Base-by-base conservation (phyloP, 306 rosid genomes). In the Vigna mungo region DNA sequence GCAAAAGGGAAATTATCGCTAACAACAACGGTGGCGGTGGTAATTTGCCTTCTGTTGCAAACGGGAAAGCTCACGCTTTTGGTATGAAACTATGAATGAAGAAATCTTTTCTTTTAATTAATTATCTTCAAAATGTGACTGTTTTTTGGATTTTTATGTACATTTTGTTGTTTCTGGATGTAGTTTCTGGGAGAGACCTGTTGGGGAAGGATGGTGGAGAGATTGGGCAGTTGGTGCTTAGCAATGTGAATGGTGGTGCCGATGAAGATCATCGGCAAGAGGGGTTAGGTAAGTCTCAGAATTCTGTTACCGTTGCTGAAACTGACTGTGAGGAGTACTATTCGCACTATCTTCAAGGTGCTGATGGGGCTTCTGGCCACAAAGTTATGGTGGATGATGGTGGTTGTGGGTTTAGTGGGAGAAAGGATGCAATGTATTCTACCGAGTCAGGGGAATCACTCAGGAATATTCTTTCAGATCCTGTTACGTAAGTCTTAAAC, bases 341-440 rank as follows among this genome's bases (percentile, higher is more conserved):
- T 79, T 96, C 99, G 12, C 96, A 91, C 34, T 96, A 88, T 81
- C 89, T 92, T 85, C 95, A 89, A 72, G 91, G 90, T 32, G 17
- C 80, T 1, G 98, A 89, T 74, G 97, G 92, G 25, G 86, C 80
- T 75, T 86, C 92, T 68, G 88, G 80, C 71, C 94, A 86, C 47
- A 96, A 91, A 88, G 93, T 85, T 64, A 83, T 81, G 83, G 82
- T 51, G 56, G 88, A 78, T 69, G 99, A 89, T 23, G 86, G 86
- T 86, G 91, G 96, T 37, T 89, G 97, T 67, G 98, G 93, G 7
- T 89, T 96, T 74, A 90, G 91, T 81, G 97, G 98, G 65, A 91
- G 98, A 71, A 92, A 84, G 81, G 96, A 96, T 47, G 87, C 58
- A 58, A 76, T 78, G 36, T 70, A 81, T 75, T 84, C 86, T 9